Conservation (phyloP, 768 basidiomycete genomes). For the Mycena leptocephala region DNA sequence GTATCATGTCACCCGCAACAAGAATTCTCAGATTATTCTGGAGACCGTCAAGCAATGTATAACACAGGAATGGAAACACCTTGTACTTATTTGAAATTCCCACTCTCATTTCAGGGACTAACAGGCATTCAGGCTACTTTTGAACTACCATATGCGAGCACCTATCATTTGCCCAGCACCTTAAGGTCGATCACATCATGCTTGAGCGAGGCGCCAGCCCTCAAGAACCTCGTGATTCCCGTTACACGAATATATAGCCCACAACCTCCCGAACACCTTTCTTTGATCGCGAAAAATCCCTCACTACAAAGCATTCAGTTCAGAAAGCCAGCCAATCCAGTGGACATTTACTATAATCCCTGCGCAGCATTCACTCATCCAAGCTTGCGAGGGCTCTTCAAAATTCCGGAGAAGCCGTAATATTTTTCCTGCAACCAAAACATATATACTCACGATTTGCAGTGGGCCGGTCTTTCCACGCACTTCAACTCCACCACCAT, state of each 20-base stretch:
- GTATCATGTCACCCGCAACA: background rate
- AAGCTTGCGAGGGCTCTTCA: slow-evolving; percentile 17
- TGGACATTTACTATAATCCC: too few relatives aligned
- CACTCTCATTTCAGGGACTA: background rate
- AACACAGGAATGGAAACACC: slow-evolving; percentile 12
- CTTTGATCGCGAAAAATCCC: slow-evolving; percentile 6
- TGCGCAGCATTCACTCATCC: background rate
- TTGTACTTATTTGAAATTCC: background rate
- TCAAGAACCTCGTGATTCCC: slow-evolving; percentile 8
- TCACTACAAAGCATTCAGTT: slow-evolving; percentile 19
- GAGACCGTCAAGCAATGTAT: background rate
- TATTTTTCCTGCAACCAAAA: background rate
- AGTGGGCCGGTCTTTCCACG: background rate
- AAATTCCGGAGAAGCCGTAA: slow-evolving; percentile 10
- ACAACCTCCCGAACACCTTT: background rate
- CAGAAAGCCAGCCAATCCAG: background rate
- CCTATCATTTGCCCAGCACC: background rate
- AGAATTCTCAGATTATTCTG: background rate
- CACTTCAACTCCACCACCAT: background rate
- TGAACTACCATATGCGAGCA: slow-evolving; percentile 4
- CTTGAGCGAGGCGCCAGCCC: background rate
- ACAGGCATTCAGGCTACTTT: slow-evolving; percentile 3
- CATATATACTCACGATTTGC: background rate
- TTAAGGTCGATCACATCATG: background rate
- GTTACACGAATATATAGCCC: background rate